phyloP scores from a whole-genome alignment of 495 filamentous ascomycete genomes.

The Neurospora sp. region DNA sequence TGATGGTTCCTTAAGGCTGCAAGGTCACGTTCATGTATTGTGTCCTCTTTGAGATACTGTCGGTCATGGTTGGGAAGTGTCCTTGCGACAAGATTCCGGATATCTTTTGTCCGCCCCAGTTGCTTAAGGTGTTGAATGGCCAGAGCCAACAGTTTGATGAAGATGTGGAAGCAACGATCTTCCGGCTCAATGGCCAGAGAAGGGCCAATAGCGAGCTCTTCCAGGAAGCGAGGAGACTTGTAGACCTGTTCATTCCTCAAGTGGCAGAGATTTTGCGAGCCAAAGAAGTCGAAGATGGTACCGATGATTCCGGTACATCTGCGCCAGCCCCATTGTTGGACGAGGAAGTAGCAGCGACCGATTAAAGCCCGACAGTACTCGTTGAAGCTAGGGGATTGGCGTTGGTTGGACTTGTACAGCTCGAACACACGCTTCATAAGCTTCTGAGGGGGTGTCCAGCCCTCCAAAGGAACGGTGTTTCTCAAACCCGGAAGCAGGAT shows the following conservation, averaged over 20 bases:
- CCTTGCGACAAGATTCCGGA: constrained; percentile 66
- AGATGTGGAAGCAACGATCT: constrained; percentile 88
- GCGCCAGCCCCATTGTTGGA: constrained; percentile 77
- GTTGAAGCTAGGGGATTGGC: constrained; percentile 59
- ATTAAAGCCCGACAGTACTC: constrained; percentile 68
- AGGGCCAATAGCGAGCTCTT: constrained; percentile 54
- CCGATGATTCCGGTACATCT: constrained; percentile 70
- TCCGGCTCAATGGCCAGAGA: constrained; percentile 49
- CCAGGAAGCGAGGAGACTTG: constrained; percentile 69
- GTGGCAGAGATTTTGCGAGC: constrained; percentile 59
- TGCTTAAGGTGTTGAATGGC: constrained; percentile 53
- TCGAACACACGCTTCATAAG: constrained; percentile 56
- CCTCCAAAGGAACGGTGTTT: constrained; percentile 45
- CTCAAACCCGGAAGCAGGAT: constrained; percentile 47
- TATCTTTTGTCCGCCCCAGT: constrained; percentile 55
- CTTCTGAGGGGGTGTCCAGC: constrained; percentile 62
- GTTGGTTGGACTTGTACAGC: constrained; percentile 48
- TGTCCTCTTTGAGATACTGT: constrained; percentile 74
- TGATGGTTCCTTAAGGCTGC: constrained; percentile 86
- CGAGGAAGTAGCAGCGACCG: constrained; percentile 66
- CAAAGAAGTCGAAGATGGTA: constrained; percentile 85
- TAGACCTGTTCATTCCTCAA: constrained; percentile 67
- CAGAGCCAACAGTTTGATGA: constrained; percentile 72
- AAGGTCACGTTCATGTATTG: constrained; percentile 63
- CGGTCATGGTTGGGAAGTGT: constrained; percentile 84